Conservation (phyloP, 2,329 filamentous ascomycete species). For the Dactylellina drechsleri region DNA sequence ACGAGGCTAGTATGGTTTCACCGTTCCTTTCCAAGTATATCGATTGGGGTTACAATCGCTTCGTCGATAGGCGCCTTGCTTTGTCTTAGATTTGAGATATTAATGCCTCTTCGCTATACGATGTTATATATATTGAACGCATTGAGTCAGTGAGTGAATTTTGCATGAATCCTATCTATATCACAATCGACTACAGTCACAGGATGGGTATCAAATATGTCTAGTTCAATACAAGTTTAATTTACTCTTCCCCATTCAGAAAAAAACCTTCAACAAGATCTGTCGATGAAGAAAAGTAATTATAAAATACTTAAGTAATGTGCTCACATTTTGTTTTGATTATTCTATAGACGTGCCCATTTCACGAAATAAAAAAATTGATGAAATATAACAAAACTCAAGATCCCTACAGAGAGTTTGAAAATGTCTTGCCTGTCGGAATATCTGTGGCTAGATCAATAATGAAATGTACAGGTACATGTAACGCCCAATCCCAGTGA, state of each 20-base stretch:
- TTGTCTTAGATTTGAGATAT: constrained; percentile 42
- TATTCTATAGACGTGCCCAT: too few relatives aligned
- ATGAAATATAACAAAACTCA: neutral
- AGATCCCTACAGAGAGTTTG: constrained; percentile 39
- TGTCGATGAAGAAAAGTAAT: too few relatives aligned
- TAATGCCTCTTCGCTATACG: constrained; percentile 1
- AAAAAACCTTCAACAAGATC: too few relatives aligned
- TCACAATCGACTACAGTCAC: neutral
- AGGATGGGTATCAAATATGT: neutral
- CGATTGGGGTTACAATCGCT: constrained; percentile 27
- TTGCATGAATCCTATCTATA: neutral
- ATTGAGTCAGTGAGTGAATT: neutral
- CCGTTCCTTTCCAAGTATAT: neutral
- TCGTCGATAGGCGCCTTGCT: constrained; percentile 35
- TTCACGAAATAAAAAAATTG: neutral
- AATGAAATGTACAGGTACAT: neutral
- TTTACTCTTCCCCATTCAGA: too few relatives aligned
- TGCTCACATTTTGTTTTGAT: too few relatives aligned
- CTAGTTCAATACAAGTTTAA: too few relatives aligned
- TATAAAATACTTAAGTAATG: too few relatives aligned
- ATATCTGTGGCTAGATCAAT: constrained; percentile 12
- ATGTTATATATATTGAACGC: constrained; percentile 9
- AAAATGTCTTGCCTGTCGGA: constrained; percentile 35
- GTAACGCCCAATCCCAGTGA: constrained; percentile 3
- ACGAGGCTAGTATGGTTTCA: constrained; percentile 22